Conservation (phyloP, 140 eudicot species). For the Ambrosia hybrid region DNA sequence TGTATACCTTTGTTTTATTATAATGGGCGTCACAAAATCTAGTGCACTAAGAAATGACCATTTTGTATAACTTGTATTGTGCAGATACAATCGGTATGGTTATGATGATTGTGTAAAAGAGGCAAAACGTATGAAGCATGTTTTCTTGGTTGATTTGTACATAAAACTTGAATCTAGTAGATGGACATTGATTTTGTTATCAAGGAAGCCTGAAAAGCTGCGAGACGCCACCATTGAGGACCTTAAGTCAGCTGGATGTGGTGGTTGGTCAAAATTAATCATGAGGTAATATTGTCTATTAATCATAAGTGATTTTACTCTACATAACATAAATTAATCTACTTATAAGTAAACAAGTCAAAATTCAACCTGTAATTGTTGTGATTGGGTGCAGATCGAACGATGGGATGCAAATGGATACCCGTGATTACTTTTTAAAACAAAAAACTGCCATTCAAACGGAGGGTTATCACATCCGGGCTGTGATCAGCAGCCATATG, state of each 20-base stretch:
- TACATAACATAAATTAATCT: not conserved
- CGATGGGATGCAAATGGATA: slow-evolving; percentile 45
- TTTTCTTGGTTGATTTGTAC: slow-evolving; percentile 43
- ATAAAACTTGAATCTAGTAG: slow-evolving; percentile 47
- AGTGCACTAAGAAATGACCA: not conserved
- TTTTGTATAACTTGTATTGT: not conserved
- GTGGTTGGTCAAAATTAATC: slow-evolving; percentile 56
- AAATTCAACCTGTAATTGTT: not conserved
- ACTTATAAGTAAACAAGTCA: not conserved
- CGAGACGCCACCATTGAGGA: slow-evolving; percentile 33
- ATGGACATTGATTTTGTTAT: slow-evolving; percentile 59
- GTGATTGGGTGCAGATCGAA: slow-evolving; percentile 36
- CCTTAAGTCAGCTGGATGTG: slow-evolving; percentile 53
- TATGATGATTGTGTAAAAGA: slow-evolving; percentile 41
- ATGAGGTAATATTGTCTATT: slow-evolving; percentile 48
- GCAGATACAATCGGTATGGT: slow-evolving; percentile 34
- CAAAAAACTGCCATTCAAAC: slow-evolving; percentile 33
- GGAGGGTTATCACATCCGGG: slow-evolving; percentile 40
- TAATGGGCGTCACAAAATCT: not conserved
- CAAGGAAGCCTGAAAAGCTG: slow-evolving; percentile 58
- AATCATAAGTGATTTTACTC: not conserved
- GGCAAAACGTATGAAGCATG: slow-evolving; percentile 46
- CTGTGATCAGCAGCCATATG: slow-evolving; percentile 65
- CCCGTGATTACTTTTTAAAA: slow-evolving; percentile 42
- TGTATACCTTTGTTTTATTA: not conserved